A percentile compares a stretch with the other conserved stretches of the same genome.
Evolutionary conservation across 129 eudicot genomes (phyloP).

Genomic region (Arctium minus): DNA sequence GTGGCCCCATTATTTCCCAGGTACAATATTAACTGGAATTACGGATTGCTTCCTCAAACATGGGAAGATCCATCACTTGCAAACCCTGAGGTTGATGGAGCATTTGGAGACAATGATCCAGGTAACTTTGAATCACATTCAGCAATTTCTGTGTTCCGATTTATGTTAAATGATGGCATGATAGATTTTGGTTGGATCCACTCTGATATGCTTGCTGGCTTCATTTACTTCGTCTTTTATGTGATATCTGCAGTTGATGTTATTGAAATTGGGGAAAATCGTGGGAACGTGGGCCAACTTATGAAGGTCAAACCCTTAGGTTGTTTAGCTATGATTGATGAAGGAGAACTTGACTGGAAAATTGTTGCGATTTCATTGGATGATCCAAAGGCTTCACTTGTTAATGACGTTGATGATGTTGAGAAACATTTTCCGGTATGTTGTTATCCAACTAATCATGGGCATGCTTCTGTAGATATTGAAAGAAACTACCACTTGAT

Average conservation of each 20-base stretch:
- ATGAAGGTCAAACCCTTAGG: conserved; percentile 92
- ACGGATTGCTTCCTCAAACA: conserved; percentile 97
- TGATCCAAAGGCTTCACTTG: conserved; percentile 98
- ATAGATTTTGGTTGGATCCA: background rate
- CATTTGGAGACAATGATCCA: conserved; percentile 98
- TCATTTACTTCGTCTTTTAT: background rate
- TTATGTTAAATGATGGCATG: background rate
- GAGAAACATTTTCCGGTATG: conserved; percentile 98
- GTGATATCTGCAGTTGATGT: conserved; percentile 70
- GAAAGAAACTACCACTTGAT: background rate
- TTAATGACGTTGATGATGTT: conserved; percentile 86
- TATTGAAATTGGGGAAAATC: conserved; percentile 89
- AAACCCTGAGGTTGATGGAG: conserved; percentile 89
- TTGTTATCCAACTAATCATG: conserved; percentile 9
- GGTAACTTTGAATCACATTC: conserved; percentile 33
- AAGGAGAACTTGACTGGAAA: conserved; percentile 99
- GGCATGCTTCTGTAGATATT: background rate
- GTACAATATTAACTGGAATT: conserved; percentile 97
- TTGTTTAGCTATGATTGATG: conserved; percentile 97
- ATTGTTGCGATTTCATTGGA: conserved; percentile 91
- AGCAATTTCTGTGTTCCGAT: background rate
- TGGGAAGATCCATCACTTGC: conserved; percentile 97
- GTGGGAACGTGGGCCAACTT: conserved; percentile 68
- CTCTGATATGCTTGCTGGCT: background rate
- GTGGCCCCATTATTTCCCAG: conserved; percentile 28